A percentile compares a stretch with the other conserved stretches of the same genome.
Evolutionary conservation across 441 rosid species (phyloP).

Genomic region (Euphorbia corollata): DNA sequence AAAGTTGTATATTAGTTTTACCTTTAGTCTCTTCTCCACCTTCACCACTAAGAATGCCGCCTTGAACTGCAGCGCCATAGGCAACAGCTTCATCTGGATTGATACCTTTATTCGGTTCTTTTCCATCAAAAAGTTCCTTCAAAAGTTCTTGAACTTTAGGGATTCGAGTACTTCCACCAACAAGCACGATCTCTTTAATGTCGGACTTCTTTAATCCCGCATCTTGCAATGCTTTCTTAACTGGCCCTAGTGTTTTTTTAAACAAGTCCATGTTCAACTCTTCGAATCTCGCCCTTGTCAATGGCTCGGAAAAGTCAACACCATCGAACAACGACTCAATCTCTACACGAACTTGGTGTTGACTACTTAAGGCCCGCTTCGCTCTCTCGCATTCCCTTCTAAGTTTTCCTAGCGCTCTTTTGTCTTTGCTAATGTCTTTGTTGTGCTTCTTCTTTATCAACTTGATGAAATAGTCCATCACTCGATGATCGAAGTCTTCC

Average conservation of each 20-base stretch:
- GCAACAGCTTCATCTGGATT: conserved; percentile 65
- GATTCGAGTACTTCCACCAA: conserved; percentile 39
- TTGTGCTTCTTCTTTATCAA: conserved; percentile 37
- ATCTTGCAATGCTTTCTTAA: conserved; percentile 52
- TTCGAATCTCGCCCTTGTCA: conserved; percentile 53
- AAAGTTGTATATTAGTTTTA: conserved; percentile 4
- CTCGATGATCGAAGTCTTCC: conserved; percentile 54
- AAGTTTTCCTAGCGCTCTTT: conserved; percentile 45
- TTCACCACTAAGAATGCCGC: conserved; percentile 48
- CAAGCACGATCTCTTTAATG: conserved; percentile 32
- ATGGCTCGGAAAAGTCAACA: conserved; percentile 54
- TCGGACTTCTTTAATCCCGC: conserved; percentile 38
- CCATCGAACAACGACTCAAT: conserved; percentile 52
- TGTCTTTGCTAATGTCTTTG: conserved; percentile 45
- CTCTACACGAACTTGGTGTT: conserved; percentile 46
- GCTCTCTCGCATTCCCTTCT: conserved; percentile 57
- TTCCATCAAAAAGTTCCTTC: conserved; percentile 48
- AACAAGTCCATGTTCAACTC: conserved; percentile 60
- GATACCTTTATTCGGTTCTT: conserved; percentile 43
- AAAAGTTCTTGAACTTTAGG: conserved; percentile 38
- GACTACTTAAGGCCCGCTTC: conserved; percentile 49
- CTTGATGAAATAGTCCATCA: conserved; percentile 58
- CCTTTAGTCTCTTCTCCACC: conserved; percentile 42
- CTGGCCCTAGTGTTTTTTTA: conserved; percentile 49
- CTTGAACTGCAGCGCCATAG: conserved; percentile 52